Conservation (phyloP, 2,329 filamentous ascomycete genomes). For the Aphanocladium album region DNA sequence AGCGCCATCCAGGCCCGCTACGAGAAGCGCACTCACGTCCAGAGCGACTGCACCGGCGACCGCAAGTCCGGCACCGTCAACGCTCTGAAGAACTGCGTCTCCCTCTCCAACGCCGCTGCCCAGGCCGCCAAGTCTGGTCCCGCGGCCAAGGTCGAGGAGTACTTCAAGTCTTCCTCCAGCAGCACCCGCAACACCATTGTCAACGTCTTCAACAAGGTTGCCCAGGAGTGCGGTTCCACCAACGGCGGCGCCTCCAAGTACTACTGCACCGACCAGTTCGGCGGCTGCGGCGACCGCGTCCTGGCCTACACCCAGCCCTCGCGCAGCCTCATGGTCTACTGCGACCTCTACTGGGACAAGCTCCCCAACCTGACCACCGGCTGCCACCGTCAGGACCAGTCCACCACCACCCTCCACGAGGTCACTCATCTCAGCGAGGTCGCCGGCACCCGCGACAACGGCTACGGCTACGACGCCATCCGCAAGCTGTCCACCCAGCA, state of each 20-base stretch:
- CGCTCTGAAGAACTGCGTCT: constrained; percentile 41
- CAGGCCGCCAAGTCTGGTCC: constrained; percentile 44
- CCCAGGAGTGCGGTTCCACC: constrained; percentile 45
- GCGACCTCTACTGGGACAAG: constrained; percentile 9
- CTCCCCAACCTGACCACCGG: constrained; percentile 15
- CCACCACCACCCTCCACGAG: constrained; percentile 13
- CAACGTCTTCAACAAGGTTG: constrained; percentile 40
- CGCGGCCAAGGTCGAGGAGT: constrained; percentile 49
- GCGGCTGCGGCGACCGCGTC: constrained; percentile 37
- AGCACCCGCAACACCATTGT: constrained; percentile 40
- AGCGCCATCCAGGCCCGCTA: constrained; percentile 33
- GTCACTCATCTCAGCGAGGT: constrained; percentile 10
- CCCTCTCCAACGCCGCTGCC: constrained; percentile 47
- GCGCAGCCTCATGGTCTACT: constrained; percentile 12
- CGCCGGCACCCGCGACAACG: constrained; percentile 2
- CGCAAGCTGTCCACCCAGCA: constrained; percentile 9
- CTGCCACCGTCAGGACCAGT: constrained; percentile 14
- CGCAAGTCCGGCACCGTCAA: not conserved
- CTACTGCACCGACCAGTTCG: constrained; percentile 50
- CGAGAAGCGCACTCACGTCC: constrained; percentile 41
- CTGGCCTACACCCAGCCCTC: constrained; percentile 15
- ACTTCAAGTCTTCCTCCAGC: constrained; percentile 56
- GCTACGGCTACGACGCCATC: constrained; percentile 17
- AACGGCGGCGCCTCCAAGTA: constrained; percentile 41
- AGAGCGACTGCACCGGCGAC: constrained; percentile 35